phyloP scores from a whole-genome alignment of 73 alveolate species.

The Paramecium primaurelia region DNA sequence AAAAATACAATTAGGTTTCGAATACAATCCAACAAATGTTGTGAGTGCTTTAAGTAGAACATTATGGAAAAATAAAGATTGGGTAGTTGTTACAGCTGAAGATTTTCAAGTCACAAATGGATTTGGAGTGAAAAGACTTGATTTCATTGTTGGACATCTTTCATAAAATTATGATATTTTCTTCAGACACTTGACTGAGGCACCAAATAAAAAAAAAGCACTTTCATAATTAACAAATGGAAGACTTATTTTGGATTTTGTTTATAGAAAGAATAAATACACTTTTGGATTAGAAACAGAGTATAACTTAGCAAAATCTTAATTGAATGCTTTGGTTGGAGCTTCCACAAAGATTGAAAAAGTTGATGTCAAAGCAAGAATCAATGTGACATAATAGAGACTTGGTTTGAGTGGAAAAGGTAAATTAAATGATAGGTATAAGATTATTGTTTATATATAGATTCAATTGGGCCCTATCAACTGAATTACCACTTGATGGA shows the following conservation, averaged over 20 bases:
- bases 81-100: not conserved
- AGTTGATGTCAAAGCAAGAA: not conserved
- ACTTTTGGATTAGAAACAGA: not conserved
- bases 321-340: not conserved
- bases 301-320: not conserved
- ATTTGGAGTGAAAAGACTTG: not conserved
- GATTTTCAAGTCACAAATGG: not conserved
- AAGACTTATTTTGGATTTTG: not conserved
- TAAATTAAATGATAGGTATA: not conserved
- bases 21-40: not conserved
- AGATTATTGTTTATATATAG: not conserved
- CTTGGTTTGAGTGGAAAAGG: not conserved
- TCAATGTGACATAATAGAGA: not conserved
- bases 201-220: not conserved
- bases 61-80: not conserved
- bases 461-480: not conserved
- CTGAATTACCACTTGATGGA: not conserved
- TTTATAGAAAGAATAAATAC: not conserved
- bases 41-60: not conserved
- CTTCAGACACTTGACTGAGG: not conserved
- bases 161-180: not conserved
- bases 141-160: not conserved
- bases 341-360: not conserved
- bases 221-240: not conserved
- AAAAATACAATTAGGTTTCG: not conserved